These are phyloP conservation scores for Fusarium sp. DNA, from an alignment of 2,329 filamentous ascomycete genomes.

Conservation along the genomic window DNA sequence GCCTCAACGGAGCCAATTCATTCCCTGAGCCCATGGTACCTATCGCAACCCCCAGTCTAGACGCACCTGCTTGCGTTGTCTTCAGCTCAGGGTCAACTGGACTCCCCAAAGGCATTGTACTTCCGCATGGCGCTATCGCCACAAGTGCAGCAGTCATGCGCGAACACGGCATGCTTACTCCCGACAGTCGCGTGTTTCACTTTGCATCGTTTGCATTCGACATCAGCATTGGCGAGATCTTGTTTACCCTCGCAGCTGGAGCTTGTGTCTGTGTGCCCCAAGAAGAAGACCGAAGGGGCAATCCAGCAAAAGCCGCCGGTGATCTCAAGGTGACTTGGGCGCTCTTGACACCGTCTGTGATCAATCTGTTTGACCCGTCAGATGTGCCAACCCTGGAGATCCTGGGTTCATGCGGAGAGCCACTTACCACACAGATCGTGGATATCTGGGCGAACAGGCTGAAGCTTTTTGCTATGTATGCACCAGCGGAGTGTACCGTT, in stretches of 20 bases:
- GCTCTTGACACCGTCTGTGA: conserved; percentile 6
- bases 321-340: conserved; percentile 2
- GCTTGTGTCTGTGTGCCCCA: conserved; percentile 1
- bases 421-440: conserved; percentile 5
- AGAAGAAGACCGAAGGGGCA: background rate
- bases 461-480: conserved; percentile 5
- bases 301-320: conserved; percentile 1
- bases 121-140: background rate
- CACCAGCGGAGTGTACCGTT: conserved; percentile 1
- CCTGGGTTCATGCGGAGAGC: conserved; percentile 1
- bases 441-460: background rate
- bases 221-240: conserved; percentile 8
- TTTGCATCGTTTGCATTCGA: conserved; percentile 15
- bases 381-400: conserved; percentile 2
- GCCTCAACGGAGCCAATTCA: background rate
- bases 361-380: conserved; percentile 7
- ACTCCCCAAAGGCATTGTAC: conserved; percentile 4
- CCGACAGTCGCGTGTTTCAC: conserved; percentile 7
- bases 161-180: background rate
- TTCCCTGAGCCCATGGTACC: accelerated
- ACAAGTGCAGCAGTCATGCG: conserved; percentile 7
- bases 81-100: conserved; percentile 4
- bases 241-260: conserved; percentile 12
- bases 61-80: background rate
- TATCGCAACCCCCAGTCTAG: accelerated